These are phyloP conservation scores for Saccharomycodes ludwigii DNA, from an alignment of 805 yeast species.

Conservation along the genomic window DNA sequence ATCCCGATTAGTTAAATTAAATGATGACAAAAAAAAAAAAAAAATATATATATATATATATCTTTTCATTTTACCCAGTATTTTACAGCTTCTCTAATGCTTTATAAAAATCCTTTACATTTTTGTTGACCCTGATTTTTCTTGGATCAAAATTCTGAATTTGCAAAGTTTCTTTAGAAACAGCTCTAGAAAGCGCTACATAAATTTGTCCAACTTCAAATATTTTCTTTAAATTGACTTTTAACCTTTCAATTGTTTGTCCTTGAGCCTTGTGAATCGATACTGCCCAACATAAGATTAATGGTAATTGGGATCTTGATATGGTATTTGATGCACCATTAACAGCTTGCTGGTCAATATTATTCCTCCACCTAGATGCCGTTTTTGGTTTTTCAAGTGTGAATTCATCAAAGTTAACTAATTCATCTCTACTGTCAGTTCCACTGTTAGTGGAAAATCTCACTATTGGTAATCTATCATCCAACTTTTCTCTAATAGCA, in stretches of 20 bases:
- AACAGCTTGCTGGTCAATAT: too few species aligned
- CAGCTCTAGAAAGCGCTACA: conserved; percentile 74
- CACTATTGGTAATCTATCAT: conserved; percentile 35
- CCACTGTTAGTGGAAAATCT: conserved; percentile 29
- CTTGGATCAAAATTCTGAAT: conserved; percentile 49
- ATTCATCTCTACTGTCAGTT: conserved; percentile 27
- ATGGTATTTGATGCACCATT: conserved; percentile 17
- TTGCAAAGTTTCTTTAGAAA: conserved; percentile 50
- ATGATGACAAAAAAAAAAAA: too few species aligned
- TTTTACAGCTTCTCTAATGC: conserved; percentile 21
- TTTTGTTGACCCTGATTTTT: conserved; percentile 45
- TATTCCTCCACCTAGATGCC: too few species aligned
- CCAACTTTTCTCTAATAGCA: too few species aligned
- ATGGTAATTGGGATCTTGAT: conserved; percentile 49
- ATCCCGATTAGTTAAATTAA: too few species aligned
- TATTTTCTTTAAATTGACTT: conserved; percentile 51
- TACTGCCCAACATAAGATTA: conserved; percentile 68
- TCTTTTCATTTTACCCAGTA: neutral
- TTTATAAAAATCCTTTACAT: conserved; percentile 51
- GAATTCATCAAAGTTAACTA: too few species aligned
- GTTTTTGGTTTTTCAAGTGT: too few species aligned
- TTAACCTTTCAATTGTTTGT: conserved; percentile 60
- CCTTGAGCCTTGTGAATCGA: conserved; percentile 83
- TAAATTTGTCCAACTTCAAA: conserved; percentile 80
- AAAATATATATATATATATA: too few species aligned